Conservation (phyloP, 306 rosid genomes). For the Cucumis sativus region Cucumber_9930_V3 NC_026661.2:9368501-9369000, state of each 20-base stretch:
- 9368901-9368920: conserved; percentile 16
- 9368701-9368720: neutral
- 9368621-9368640: conserved; percentile 25
- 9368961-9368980: conserved; percentile 4
- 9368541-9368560: neutral
- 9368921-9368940: conserved; percentile 12
- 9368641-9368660: neutral
- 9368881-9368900: conserved; percentile 17
- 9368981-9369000: conserved; percentile 12
- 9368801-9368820: conserved; percentile 24
- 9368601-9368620: conserved; percentile 11
- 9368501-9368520: neutral
- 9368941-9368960: conserved; percentile 10
- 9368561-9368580: conserved; percentile 3
- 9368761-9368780: conserved; percentile 15
- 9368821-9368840: conserved; percentile 30
- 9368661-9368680: neutral
- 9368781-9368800: conserved; percentile 4
- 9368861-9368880: conserved; percentile 26
- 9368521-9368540: neutral
- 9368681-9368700: too few relatives aligned
- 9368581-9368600: neutral
- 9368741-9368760: conserved; percentile 12
- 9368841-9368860: neutral
- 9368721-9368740: neutral